Evolutionary conservation across 139 green algal species (phyloP), one percentile per base, ranked within the genome.

Genomic region (Coccomyxa sp.): DNA sequence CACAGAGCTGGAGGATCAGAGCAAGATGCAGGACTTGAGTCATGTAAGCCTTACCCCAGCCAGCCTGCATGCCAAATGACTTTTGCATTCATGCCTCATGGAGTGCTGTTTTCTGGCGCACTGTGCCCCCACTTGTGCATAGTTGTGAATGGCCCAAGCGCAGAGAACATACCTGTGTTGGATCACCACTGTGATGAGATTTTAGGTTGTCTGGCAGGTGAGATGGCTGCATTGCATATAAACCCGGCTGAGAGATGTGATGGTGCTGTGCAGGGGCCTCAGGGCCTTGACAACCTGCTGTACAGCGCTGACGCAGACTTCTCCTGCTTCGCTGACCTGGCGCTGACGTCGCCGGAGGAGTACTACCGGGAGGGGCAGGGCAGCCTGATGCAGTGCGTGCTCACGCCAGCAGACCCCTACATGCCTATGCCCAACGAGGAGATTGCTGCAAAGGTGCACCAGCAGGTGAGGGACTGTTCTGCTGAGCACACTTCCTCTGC

Each of bases 321-420:
- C 86, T 92, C 80, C 40, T 99, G 95, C 90, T 99, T 99, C 85
- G 95, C 95, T 16, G 95, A 99, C 87, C 88, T 99, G 82, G 95
- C 95, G 39, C 86, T 99, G 18, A 93, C 88, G 35, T 93, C 85
- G 9, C 95, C 95, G 0, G 86, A 92, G 41, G 95, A 98, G 72
- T 99, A 99, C 88, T 98, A 93, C 91, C 91, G 89, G 80, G 86
- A 95, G 80, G 94, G 91, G 6, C 39, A 98, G 80, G 95, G 95
- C 27, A 95, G 87, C 33, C 87, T 98, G n/a, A 89, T 98, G 88
- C 93, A 98, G 90, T 96, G 88, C 83, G 95, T 98, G 75, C 92
- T 96, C 69, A 98, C 94, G 22, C 95, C 95, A 35, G 95, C 93
- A n/a, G 91, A 92, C 54, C 87, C 89, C 0, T 98, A 98, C 92